These are phyloP conservation scores for Heritiera fomes DNA, from an alignment of 345 rosid genomes.

Conservation along the genomic window DNA sequence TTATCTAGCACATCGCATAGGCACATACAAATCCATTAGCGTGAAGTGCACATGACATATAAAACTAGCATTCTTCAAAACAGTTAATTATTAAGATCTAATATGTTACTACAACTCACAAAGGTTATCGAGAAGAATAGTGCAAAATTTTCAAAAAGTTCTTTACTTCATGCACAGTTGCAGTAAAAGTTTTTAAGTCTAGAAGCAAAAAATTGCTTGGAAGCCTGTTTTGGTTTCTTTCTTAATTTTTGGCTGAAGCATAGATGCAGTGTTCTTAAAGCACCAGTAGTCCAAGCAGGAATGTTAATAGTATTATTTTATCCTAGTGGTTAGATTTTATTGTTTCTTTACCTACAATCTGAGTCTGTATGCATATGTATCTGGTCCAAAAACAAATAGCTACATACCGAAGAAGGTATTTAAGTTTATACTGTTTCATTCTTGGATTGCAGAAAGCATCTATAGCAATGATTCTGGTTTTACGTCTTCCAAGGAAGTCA, in stretches of 20 bases:
- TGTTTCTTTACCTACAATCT: neutral
- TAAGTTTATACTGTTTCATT: slow-evolving; percentile 53
- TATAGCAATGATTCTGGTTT: slow-evolving; percentile 69
- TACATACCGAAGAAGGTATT: slow-evolving; percentile 67
- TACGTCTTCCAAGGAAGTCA: slow-evolving; percentile 63
- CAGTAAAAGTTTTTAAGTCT: slow-evolving; percentile 4
- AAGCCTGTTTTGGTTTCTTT: neutral
- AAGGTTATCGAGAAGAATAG: neutral
- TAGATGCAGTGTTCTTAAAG: neutral
- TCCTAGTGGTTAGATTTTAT: too few species aligned
- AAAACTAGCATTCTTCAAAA: neutral
- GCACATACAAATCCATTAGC: neutral
- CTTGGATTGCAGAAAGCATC: slow-evolving; percentile 77
- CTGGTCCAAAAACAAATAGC: slow-evolving; percentile 5
- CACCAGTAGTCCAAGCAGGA: neutral
- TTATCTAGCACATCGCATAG: neutral
- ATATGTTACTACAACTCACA: slow-evolving; percentile 4
- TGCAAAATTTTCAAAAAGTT: neutral
- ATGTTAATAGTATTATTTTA: neutral
- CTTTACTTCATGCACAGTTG: slow-evolving; percentile 3
- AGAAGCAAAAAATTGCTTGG: neutral
- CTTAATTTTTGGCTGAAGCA: neutral
- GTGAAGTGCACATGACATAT: neutral
- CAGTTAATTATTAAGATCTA: neutral
- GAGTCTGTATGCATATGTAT: neutral